These are phyloP conservation scores for Rostrohypoxylon terebratum DNA, from an alignment of 495 filamentous ascomycete species.

Conservation along the genomic window DNA sequence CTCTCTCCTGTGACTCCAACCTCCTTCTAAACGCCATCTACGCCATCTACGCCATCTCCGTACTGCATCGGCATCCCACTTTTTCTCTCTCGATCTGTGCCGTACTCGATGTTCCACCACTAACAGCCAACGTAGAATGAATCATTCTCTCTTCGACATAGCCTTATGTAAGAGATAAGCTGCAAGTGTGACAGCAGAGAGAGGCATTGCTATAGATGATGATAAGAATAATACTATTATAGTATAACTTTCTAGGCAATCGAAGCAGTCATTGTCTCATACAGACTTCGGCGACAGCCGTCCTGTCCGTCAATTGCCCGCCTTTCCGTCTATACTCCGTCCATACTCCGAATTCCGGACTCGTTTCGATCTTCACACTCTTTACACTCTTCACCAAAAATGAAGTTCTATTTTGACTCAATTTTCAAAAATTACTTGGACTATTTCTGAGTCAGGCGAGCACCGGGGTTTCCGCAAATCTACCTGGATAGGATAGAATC, in stretches of 20 bases:
- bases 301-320: background rate
- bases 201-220: slow-evolving; percentile 30
- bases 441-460: slow-evolving; percentile 24
- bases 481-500: slow-evolving; percentile 16
- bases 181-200: slow-evolving; percentile 36
- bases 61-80: slow-evolving; percentile 19
- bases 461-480: slow-evolving; percentile 28
- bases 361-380: slow-evolving; percentile 8
- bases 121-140: slow-evolving; percentile 7
- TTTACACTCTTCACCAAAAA: no score
- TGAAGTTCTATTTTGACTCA: slow-evolving; percentile 23
- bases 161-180: slow-evolving; percentile 36
- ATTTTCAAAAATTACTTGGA: slow-evolving; percentile 11
- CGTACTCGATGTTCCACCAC: background rate
- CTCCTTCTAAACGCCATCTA: background rate
- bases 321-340: background rate
- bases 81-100: slow-evolving; percentile 5
- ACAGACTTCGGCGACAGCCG: slow-evolving; percentile 33
- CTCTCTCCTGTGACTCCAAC: background rate
- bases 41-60: background rate
- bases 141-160: slow-evolving; percentile 25
- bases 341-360: slow-evolving; percentile 32
- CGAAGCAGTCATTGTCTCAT: slow-evolving; percentile 21
- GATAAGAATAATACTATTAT: slow-evolving; percentile 10
- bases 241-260: slow-evolving; percentile 12